Conservation (phyloP, 192 early-diverging fungal genomes). For the Linnemannia hyalina region DNA sequence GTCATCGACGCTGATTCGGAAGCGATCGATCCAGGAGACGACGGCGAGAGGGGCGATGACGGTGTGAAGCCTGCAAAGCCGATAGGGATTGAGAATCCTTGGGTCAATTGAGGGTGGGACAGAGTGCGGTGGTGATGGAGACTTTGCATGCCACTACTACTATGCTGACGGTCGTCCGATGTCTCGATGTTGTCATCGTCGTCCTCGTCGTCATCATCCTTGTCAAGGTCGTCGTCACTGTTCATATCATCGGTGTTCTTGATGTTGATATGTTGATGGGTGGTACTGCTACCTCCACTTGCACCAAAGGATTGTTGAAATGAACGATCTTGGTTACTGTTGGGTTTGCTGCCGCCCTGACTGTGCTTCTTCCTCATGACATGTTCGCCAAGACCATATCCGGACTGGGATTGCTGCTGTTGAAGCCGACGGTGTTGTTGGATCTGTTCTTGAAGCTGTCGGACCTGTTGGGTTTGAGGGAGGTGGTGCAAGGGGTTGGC, state of each 20-base stretch:
- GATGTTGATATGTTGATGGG: conserved; percentile 50
- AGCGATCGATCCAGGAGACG: conserved; percentile 37
- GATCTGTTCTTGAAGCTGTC: conserved; percentile 50
- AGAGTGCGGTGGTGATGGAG: conserved; percentile 40
- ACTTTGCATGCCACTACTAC: conserved; percentile 13
- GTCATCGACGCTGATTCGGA: conserved; percentile 31
- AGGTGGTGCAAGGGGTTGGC: conserved; percentile 41
- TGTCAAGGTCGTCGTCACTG: conserved; percentile 37
- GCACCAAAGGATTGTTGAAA: conserved; percentile 23
- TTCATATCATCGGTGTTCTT: conserved; percentile 41
- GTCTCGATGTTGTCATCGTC: conserved; percentile 3
- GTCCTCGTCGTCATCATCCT: conserved; percentile 30
- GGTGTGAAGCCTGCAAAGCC: conserved; percentile 39
- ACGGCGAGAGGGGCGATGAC: conserved; percentile 37
- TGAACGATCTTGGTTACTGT: conserved; percentile 20
- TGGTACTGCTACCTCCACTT: neutral
- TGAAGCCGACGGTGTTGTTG: conserved; percentile 45
- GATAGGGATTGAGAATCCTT: conserved; percentile 36
- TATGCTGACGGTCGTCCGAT: conserved; percentile 8
- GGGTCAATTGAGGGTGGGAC: conserved; percentile 47
- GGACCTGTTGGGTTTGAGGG: conserved; percentile 44
- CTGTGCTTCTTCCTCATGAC: conserved; percentile 30
- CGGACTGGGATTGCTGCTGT: conserved; percentile 42
- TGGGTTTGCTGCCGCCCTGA: conserved; percentile 1
- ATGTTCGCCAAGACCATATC: conserved; percentile 28